Evolutionary conservation across 2,329 filamentous ascomycete species (phyloP).

Genomic region (Cercospora citrullina): DNA sequence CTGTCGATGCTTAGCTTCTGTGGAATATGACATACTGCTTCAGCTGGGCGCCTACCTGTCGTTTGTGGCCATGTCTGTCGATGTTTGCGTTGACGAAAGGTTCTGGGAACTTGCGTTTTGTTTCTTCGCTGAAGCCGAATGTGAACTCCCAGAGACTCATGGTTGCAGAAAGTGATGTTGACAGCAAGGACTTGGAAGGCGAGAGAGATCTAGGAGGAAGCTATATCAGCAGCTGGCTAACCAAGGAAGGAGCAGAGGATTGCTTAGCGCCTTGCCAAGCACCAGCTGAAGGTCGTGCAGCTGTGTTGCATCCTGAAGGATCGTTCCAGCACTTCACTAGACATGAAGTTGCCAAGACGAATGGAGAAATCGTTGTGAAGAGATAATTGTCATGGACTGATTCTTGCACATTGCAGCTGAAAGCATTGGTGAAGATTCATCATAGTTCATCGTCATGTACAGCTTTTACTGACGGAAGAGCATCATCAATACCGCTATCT

Average conservation of each 20-base stretch:
- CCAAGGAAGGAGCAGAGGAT: not conserved
- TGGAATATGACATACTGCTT: not conserved
- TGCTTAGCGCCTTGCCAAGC: not conserved
- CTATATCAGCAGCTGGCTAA: not conserved
- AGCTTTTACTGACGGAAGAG: not conserved
- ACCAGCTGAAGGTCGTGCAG: not conserved
- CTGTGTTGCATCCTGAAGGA: not conserved
- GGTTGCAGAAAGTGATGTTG: not conserved
- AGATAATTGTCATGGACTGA: too few relatives aligned
- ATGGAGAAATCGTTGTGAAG: not conserved
- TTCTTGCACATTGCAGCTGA: too few relatives aligned
- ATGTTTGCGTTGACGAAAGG: slow-evolving; percentile 63
- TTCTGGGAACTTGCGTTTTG: slow-evolving; percentile 35
- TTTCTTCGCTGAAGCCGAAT: slow-evolving; percentile 25
- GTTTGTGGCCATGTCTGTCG: slow-evolving; percentile 54
- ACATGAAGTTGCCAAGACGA: not conserved
- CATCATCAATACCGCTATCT: not conserved
- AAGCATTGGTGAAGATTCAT: not conserved
- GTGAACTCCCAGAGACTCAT: slow-evolving; percentile 21
- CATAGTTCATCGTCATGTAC: not conserved
- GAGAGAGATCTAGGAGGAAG: not conserved
- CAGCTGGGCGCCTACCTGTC: not conserved
- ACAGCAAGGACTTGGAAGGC: not conserved
- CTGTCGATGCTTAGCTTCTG: slow-evolving; percentile 46
- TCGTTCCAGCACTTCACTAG: not conserved